Conservation (phyloP, 306 rosid species). For the Quercus bicolor region DNA sequence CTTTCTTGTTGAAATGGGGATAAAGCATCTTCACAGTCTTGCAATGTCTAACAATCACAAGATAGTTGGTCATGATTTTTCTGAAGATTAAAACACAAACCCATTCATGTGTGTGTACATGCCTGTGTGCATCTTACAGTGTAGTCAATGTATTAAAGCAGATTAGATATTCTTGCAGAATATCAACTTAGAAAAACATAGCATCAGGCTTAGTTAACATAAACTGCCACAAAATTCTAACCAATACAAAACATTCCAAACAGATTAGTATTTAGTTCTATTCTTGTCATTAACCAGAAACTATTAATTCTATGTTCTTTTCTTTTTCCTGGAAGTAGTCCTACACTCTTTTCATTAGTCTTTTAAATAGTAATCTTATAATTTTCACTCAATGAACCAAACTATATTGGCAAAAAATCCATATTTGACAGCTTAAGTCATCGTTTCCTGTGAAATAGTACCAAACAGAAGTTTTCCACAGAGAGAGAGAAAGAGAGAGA, state of each 20-base stretch:
- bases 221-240: background rate
- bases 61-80: background rate
- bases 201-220: background rate
- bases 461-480: background rate
- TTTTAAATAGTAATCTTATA: background rate
- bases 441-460: background rate
- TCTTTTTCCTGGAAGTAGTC: background rate
- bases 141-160: background rate
- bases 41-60: constrained; percentile 66
- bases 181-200: background rate
- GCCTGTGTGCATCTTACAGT: background rate
- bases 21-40: constrained; percentile 70
- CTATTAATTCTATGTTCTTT: background rate
- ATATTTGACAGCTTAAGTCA: background rate
- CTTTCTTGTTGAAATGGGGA: constrained; percentile 52
- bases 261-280: background rate
- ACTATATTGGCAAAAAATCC: background rate
- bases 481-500: background rate
- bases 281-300: background rate
- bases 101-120: background rate
- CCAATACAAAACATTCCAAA: background rate
- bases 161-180: constrained; percentile 1
- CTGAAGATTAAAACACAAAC: background rate
- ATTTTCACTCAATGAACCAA: background rate
- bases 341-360: background rate